These are phyloP conservation scores for Boehmeria nivea DNA, from an alignment of 306 rosid species.

Conservation along the genomic window DNA sequence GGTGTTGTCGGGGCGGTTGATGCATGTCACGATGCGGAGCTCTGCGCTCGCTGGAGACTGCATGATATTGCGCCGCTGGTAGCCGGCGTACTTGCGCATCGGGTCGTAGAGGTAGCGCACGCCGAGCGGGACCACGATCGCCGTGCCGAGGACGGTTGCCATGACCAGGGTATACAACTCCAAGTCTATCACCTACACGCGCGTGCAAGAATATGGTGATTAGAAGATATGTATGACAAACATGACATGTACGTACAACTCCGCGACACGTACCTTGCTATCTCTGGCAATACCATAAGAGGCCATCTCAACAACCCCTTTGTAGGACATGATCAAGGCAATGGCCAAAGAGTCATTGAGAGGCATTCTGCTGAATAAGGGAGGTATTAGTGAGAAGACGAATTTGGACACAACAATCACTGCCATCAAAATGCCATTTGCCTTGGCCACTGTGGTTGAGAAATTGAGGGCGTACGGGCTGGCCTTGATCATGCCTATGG, in stretches of 20 bases:
- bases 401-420: constrained; percentile 19
- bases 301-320: constrained; percentile 62
- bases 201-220: too few relatives aligned
- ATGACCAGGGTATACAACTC: constrained; percentile 21
- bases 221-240: too few relatives aligned
- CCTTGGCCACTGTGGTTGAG: background rate
- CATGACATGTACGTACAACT: too few relatives aligned
- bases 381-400: constrained; percentile 24
- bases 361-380: constrained; percentile 37
- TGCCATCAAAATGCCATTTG: constrained; percentile 12
- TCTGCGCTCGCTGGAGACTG: constrained; percentile 28
- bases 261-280: too few relatives aligned
- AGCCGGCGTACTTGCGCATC: constrained; percentile 44
- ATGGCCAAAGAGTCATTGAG: constrained; percentile 32
- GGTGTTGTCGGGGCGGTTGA: constrained; percentile 36
- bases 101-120: constrained; percentile 44
- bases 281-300: constrained; percentile 26
- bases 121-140: constrained; percentile 26
- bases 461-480: constrained; percentile 14
- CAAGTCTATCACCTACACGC: constrained; percentile 27
- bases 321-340: constrained; percentile 45
- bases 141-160: constrained; percentile 15
- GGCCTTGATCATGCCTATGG: constrained; percentile 41
- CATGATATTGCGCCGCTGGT: constrained; percentile 41
- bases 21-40: constrained; percentile 43